These are phyloP conservation scores for Aspergillus pseudoviridinutans DNA, from an alignment of 2,329 filamentous ascomycete species.

Conservation along the genomic window DNA sequence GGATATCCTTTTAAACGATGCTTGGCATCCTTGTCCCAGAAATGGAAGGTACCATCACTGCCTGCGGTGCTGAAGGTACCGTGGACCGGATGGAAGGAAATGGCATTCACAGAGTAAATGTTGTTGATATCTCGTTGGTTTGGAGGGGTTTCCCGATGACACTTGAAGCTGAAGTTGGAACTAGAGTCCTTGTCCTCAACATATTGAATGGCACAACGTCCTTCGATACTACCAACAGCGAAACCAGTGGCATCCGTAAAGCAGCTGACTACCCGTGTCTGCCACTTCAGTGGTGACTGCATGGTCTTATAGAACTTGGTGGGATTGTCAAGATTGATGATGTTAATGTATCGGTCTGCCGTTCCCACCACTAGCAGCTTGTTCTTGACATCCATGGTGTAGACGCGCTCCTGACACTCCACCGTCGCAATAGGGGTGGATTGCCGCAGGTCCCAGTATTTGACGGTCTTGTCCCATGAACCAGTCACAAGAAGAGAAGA, in stretches of 20 bases:
- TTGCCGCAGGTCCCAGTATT: conserved; percentile 55
- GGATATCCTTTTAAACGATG: conserved; percentile 87
- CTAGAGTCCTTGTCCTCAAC: conserved; percentile 91
- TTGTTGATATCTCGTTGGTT: conserved; percentile 67
- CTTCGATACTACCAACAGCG: conserved; percentile 93
- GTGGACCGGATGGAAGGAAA: conserved; percentile 93
- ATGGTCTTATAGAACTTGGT: conserved; percentile 93
- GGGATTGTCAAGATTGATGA: conserved; percentile 85
- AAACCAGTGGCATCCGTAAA: conserved; percentile 90
- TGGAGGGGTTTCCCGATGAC: conserved; percentile 77
- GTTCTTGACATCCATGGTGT: conserved; percentile 86
- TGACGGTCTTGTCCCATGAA: conserved; percentile 57
- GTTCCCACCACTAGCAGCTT: conserved; percentile 88
- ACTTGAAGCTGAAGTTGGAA: conserved; percentile 98
- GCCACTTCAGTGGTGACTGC: conserved; percentile 96
- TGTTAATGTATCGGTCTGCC: conserved; percentile 92
- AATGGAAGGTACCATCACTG: conserved; percentile 81
- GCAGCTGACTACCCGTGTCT: conserved; percentile 91
- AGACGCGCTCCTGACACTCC: conserved; percentile 55
- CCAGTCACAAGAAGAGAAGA: conserved; percentile 85
- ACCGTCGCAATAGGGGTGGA: conserved; percentile 44
- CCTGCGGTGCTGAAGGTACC: conserved; percentile 98
- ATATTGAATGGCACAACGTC: conserved; percentile 95
- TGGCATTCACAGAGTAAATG: conserved; percentile 93
- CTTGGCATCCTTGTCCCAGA: conserved; percentile 83